Conservation (phyloP, 108 stramenopile genomes). For the Aurantiochytrium sp. region DNA sequence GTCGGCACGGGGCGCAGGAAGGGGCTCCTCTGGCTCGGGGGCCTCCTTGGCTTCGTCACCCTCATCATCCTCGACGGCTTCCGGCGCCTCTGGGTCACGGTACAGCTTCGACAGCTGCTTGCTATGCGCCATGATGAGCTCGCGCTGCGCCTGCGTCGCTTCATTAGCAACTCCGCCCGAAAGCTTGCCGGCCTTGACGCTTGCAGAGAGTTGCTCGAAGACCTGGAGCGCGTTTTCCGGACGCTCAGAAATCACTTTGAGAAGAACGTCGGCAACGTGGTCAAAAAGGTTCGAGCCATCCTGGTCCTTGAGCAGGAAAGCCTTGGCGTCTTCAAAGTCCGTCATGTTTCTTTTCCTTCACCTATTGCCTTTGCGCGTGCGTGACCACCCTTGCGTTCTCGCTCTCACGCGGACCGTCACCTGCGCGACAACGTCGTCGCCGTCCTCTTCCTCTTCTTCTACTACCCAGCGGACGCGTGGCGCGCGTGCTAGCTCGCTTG, state of each 20-base stretch:
- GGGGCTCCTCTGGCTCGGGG: conserved; percentile 35
- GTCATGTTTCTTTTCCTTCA: conserved; percentile 14
- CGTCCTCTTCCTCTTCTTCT: too few species aligned
- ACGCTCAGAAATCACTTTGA: conserved; percentile 36
- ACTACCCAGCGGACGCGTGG: too few species aligned
- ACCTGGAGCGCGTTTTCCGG: conserved; percentile 36
- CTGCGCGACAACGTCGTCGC: too few species aligned
- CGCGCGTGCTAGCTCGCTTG: too few species aligned
- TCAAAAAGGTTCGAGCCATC: conserved; percentile 5
- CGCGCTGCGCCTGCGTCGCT: neutral
- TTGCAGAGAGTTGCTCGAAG: conserved; percentile 49
- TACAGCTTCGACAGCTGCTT: conserved; percentile 23
- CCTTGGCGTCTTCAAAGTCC: conserved; percentile 37
- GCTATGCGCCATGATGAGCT: neutral
- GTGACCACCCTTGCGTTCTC: too few species aligned
- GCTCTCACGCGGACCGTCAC: too few species aligned
- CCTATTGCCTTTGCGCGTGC: too few species aligned
- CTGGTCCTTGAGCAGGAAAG: conserved; percentile 35
- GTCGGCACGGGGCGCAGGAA: conserved; percentile 31
- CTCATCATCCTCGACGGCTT: conserved; percentile 36
- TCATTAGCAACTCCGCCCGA: neutral
- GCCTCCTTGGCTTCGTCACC: conserved; percentile 25
- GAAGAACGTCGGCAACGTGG: conserved; percentile 18
- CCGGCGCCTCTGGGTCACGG: neutral
- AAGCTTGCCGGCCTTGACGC: conserved; percentile 30